Base-by-base conservation (phyloP, 192 early-diverging fungal species). In the Umbelopsis sp. region DNA sequence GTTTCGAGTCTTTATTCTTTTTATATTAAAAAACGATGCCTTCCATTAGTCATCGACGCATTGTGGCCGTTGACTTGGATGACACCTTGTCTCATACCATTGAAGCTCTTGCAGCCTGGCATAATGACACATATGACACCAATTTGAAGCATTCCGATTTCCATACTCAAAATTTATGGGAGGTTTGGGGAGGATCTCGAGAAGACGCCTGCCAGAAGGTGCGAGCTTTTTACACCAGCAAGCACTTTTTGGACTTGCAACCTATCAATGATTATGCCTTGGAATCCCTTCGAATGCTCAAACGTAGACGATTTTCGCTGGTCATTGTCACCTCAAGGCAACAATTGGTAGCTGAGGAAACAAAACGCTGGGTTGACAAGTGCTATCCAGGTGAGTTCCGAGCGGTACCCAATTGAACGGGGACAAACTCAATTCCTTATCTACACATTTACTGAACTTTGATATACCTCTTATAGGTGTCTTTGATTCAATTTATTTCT, bases 401-500 rank as follows among this genome's bases (percentile, higher is more conserved):
- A n/a, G n/a, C n/a, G 38, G 38, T 11, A 6, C 38, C 8, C 36
- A 38, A 38, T 29, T 50, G 20, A 52, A 32, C 14, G 50, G 29
- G 20, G 17, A n/a, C 24, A 41, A 16, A 45, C 36, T 68, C 41
- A 22, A 44, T 26, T 47, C 22, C 31, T 22, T 54, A 52, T 29
- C 31, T 66, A 53, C 24, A 43, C 8, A 4, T 50, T 65, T 25
- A 66, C 32, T 45, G 34, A 50, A 50, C 41, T 43, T 51, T 73
- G 45, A 38, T 38, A 21, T 44, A n/a, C 36, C 38, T 38, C 29
- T 50, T 44, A 74, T 82, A 44, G 86, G 84, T 17, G 81, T 89
- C 41, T 87, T 89, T 73, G 86, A 84, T 52, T 83, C 83, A n/a
- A 86, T 89, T 34, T 87, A 89, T 66, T 89, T 89, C 72, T 85